Base-by-base conservation (phyloP, 1,139 yeast species). In the Fermentozyma sake region DNA sequence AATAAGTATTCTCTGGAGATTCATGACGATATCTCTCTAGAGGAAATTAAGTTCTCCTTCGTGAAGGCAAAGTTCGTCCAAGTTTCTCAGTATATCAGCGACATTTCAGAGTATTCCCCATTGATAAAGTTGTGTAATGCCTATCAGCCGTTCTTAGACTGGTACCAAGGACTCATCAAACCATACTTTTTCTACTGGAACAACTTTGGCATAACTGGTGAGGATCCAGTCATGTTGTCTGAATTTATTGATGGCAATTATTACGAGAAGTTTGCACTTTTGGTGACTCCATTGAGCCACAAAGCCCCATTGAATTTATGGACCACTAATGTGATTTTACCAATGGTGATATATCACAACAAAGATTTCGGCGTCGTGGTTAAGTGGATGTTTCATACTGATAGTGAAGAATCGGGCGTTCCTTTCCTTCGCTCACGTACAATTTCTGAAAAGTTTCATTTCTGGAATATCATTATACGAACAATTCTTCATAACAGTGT, bases 171-270 rank as follows among this genome's bases (percentile, higher is more conserved):
- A 1, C 22, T 53, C 4, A 37, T 61, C 7, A 25, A 32, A 16
- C 68, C 68, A 1, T 64, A 39, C 35, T 32, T 38, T 20, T 58
- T 55, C 36, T 65, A 52, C 33, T 53, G 60, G 55, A 45, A 37
- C 15, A 47, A 49, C 26, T 53, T 44, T 33, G 63, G 52, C 1
- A 22, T 17, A 3, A 16, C 12, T 8, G 3, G 12, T n/a, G 23
- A 13, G 8, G 7, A 15, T 8, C 10, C 23, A 7, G 12, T 20
- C 19, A 16, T n/a, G 4, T 23, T 23, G 16, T 11, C 5, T 23
- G 13, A 23, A 7, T 23, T 12, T 7, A n/a, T 23, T 7, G 19
- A 17, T 4, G 9, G 19, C 4, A 11, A 5, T 19, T 15, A 47
- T 0, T 35, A 20, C 13, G 13, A 20, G 11, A 13, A 37, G 12